A percentile compares a stretch with the other conserved stretches of the same genome.
Evolutionary conservation across 495 filamentous ascomycete species (phyloP).

Genomic region (Lophiostoma macrostomum): DNA sequence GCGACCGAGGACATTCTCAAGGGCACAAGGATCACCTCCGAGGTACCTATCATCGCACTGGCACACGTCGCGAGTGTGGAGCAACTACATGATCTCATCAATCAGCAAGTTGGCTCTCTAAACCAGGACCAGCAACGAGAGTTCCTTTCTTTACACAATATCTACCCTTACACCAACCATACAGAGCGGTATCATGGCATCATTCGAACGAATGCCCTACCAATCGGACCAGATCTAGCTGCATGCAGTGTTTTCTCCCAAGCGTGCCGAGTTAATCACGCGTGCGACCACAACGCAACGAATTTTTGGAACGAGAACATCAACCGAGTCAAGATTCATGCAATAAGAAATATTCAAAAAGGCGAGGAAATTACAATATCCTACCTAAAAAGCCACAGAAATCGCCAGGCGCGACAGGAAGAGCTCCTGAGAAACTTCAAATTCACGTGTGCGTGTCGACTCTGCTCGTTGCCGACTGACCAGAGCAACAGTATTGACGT

Average conservation of each 20-base stretch:
- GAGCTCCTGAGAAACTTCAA: constrained; percentile 8
- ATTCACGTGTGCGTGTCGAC: constrained; percentile 19
- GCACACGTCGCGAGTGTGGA: constrained; percentile 2
- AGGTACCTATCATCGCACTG: constrained; percentile 32
- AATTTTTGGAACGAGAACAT: constrained; percentile 41
- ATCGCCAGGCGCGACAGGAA: constrained; percentile 17
- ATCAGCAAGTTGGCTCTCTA: constrained; percentile 31
- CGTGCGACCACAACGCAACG: constrained; percentile 40
- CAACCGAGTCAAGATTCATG: constrained; percentile 38
- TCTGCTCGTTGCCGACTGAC: constrained; percentile 19
- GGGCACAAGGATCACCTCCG: constrained; percentile 40
- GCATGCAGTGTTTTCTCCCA: constrained; percentile 37
- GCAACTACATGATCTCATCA: constrained; percentile 8
- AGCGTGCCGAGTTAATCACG: constrained; percentile 43
- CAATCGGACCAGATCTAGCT: constrained; percentile 22
- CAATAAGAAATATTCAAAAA: constrained; percentile 24
- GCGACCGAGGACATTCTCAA: constrained; percentile 36
- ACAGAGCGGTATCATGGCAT: constrained; percentile 34
- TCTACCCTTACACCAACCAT: constrained; percentile 21
- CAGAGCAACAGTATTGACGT: constrained; percentile 14
- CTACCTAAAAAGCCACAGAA: constrained; percentile 32
- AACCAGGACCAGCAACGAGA: constrained; percentile 18
- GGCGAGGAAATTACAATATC: constrained; percentile 44
- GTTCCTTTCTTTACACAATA: constrained; percentile 38
- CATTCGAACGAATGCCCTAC: constrained; percentile 37